Percentiles rank a stretch among this genome's conserved stretches.
These are phyloP conservation scores for Cladosporium sphaerospermum DNA, from an alignment of 2,329 filamentous ascomycete genomes.

Conservation along the genomic window DNA sequence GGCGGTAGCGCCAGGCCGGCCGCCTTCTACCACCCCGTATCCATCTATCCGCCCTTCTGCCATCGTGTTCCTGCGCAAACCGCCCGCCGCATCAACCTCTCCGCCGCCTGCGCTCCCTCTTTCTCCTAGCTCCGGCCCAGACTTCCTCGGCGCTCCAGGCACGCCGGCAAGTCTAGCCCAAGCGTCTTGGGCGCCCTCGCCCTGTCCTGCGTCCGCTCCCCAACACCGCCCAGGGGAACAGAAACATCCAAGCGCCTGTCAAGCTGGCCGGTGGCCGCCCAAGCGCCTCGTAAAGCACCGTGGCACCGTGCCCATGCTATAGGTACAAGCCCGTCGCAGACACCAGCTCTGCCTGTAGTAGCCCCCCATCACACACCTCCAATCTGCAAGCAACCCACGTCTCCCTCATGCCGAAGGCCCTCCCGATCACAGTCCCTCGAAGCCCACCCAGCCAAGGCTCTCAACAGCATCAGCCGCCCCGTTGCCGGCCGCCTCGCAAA, in stretches of 20 bases:
- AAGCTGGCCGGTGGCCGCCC: not conserved
- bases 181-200: not conserved
- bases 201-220: not conserved
- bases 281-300: not conserved
- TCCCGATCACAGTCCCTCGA: too few species aligned
- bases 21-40: not conserved
- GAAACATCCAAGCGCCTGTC: conserved; percentile 6
- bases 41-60: too few species aligned
- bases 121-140: not conserved
- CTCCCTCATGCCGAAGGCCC: not conserved
- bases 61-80: too few species aligned
- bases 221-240: conserved; percentile 2
- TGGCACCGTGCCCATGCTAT: too few species aligned
- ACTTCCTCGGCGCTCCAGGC: conserved; percentile 4
- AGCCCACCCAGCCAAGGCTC: too few species aligned
- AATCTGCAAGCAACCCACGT: not conserved
- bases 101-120: not conserved
- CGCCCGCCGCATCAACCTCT: not conserved
- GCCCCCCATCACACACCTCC: not conserved
- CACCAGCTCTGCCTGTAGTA: too few species aligned
- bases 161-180: conserved; percentile 1
- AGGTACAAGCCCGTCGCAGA: too few species aligned
- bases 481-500: too few species aligned
- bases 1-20: not conserved
- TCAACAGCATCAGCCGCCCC: too few species aligned